Percentiles rank a stretch among this genome's conserved stretches.
phyloP scores from a whole-genome alignment of 768 basidiomycete genomes.

The Leccinellum luteum region DNA sequence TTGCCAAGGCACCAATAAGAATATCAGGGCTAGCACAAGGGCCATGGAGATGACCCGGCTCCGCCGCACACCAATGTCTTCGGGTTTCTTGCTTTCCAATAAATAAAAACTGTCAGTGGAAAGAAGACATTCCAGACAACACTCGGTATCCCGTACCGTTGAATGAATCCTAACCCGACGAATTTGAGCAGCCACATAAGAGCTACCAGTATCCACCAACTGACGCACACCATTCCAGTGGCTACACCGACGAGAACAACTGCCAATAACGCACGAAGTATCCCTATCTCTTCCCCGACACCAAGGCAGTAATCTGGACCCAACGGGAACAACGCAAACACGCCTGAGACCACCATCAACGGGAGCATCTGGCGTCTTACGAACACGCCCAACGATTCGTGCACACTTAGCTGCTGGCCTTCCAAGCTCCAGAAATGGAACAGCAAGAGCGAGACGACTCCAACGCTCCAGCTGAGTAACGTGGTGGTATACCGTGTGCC shows the following conservation, averaged over 20 bases:
- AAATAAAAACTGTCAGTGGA: background rate
- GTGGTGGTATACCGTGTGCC: constrained; percentile 74
- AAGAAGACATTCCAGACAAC: background rate
- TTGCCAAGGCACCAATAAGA: constrained; percentile 85
- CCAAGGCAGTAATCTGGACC: constrained; percentile 59
- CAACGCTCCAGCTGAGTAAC: constrained; percentile 69
- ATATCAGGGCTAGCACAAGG: constrained; percentile 62
- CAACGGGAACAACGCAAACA: constrained; percentile 55
- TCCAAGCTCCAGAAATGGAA: constrained; percentile 47
- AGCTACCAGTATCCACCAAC: constrained; percentile 51
- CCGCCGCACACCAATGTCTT: constrained; percentile 40
- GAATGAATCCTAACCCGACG: constrained; percentile 6
- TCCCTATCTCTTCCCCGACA: constrained; percentile 48
- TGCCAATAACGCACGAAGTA: constrained; percentile 42
- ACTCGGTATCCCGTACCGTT: constrained; percentile 12
- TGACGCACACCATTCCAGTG: constrained; percentile 61
- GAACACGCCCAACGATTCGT: constrained; percentile 49
- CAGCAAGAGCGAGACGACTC: constrained; percentile 58
- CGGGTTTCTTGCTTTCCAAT: constrained; percentile 20
- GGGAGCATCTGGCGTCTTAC: constrained; percentile 36
- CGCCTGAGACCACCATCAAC: constrained; percentile 43
- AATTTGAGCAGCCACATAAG: constrained; percentile 46
- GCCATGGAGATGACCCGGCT: constrained; percentile 57
- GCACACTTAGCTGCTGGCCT: constrained; percentile 41
- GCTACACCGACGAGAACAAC: constrained; percentile 55